Conservation (phyloP, 1,284 basidiomycete species). For the Xanthoconium separans region DNA sequence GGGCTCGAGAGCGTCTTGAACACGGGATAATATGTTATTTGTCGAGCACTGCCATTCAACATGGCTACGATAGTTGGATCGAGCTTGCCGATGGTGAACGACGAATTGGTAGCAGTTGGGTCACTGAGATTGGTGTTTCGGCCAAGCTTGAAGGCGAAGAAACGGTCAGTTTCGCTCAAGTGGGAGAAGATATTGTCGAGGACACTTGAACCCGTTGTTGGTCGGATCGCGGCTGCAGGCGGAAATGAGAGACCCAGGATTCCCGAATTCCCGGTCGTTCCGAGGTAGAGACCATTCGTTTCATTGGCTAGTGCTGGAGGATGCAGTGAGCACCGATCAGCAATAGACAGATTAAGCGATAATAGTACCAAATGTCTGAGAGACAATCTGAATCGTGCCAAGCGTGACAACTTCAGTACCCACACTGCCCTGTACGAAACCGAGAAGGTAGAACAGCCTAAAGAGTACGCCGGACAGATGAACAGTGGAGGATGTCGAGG, state of each 20-base stretch:
- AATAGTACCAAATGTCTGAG: conserved; percentile 32
- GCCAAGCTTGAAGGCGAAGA: conserved; percentile 54
- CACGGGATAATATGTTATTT: conserved; percentile 43
- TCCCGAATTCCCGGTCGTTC: conserved; percentile 51
- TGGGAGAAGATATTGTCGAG: conserved; percentile 50
- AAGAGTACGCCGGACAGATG: conserved; percentile 36
- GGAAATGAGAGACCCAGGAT: conserved; percentile 57
- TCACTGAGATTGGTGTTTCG: conserved; percentile 27
- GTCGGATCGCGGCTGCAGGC: conserved; percentile 45
- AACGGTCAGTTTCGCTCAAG: conserved; percentile 41
- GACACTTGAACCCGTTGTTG: conserved; percentile 43
- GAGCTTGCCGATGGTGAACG: conserved; percentile 52
- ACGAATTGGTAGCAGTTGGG: conserved; percentile 36
- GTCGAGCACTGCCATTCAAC: conserved; percentile 30
- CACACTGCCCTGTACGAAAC: conserved; percentile 45
- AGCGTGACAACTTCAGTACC: conserved; percentile 45
- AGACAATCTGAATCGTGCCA: conserved; percentile 41
- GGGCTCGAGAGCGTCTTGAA: conserved; percentile 36
- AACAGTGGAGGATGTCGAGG: conserved; percentile 33
- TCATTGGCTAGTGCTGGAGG: conserved; percentile 45
- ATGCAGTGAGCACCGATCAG: conserved; percentile 1
- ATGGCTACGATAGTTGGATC: conserved; percentile 39
- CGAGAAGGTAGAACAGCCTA: conserved; percentile 45
- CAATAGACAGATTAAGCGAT: background rate
- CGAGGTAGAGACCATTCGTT: conserved; percentile 45